These are phyloP conservation scores for Hyphopichia pseudoburtonii DNA, from an alignment of 1,139 yeast species.

Conservation along the genomic window DNA sequence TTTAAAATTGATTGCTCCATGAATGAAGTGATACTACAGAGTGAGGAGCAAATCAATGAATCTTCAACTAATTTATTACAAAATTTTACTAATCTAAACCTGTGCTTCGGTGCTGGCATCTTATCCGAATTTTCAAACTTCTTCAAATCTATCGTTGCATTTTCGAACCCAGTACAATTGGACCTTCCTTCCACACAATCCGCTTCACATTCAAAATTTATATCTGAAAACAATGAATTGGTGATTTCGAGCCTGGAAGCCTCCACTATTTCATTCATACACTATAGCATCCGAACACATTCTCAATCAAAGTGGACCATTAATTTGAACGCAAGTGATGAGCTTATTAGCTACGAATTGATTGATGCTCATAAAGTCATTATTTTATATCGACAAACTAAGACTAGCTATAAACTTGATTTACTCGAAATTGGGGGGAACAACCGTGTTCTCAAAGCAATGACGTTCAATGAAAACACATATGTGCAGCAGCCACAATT, in stretches of 20 bases:
- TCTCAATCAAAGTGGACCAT: conserved; percentile 3
- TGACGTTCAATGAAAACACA: conserved; percentile 2
- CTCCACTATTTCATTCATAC: background rate
- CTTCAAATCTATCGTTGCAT: conserved; percentile 12
- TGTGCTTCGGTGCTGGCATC: background rate
- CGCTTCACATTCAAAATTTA: conserved; percentile 3
- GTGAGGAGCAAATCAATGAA: background rate
- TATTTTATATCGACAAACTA: conserved; percentile 12
- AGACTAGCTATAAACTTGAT: conserved; percentile 9
- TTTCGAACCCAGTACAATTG: conserved; percentile 4
- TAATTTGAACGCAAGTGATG: background rate
- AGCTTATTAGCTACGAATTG: conserved; percentile 13
- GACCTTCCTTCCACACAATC: conserved; percentile 1
- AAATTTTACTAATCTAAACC: conserved; percentile 8
- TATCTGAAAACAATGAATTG: background rate
- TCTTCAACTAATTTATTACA: conserved; percentile 4
- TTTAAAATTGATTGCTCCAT: conserved; percentile 19
- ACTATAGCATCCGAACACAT: background rate
- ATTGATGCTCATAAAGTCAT: conserved; percentile 12
- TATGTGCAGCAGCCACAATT: conserved; percentile 16
- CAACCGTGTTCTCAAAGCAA: conserved; percentile 4
- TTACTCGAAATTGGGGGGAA: conserved; percentile 4
- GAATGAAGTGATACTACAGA: conserved; percentile 14
- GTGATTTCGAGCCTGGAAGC: background rate
- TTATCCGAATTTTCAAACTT: conserved; percentile 6